These are phyloP conservation scores for Hyphopichia khmerensis DNA, from an alignment of 1,139 yeast species.

Conservation along the genomic window DNA sequence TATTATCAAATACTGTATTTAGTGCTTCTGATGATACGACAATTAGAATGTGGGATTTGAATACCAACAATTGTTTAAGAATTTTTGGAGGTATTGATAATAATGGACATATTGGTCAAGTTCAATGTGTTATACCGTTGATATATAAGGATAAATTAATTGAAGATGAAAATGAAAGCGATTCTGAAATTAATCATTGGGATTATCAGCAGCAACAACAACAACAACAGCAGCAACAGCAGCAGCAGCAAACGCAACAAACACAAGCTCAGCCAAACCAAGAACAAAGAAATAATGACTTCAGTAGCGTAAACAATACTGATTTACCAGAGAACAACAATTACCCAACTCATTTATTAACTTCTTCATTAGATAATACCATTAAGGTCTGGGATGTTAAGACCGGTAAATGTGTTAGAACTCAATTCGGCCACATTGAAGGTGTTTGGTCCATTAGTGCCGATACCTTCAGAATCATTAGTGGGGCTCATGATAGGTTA, in stretches of 20 bases:
- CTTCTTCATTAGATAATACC: slow-evolving; percentile 90
- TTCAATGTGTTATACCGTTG: slow-evolving; percentile 85
- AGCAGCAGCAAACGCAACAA: background rate
- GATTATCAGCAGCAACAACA: background rate
- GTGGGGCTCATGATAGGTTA: slow-evolving; percentile 89
- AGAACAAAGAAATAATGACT: slow-evolving; percentile 6
- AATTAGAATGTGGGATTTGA: slow-evolving; percentile 91
- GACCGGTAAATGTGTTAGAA: slow-evolving; percentile 83
- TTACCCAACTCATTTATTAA: slow-evolving; percentile 76
- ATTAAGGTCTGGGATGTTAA: slow-evolving; percentile 89
- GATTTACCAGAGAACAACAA: slow-evolving; percentile 27
- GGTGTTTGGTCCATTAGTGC: slow-evolving; percentile 98
- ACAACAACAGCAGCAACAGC: slow-evolving; percentile 8
- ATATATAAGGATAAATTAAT: slow-evolving; percentile 55
- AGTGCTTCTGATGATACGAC: slow-evolving; percentile 92
- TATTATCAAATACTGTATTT: slow-evolving; percentile 73
- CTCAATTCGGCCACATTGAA: slow-evolving; percentile 96
- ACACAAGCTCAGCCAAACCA: background rate
- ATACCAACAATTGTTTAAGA: slow-evolving; percentile 72
- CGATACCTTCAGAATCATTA: slow-evolving; percentile 88
- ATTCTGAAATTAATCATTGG: slow-evolving; percentile 15
- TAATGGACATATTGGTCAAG: slow-evolving; percentile 79
- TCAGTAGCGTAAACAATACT: slow-evolving; percentile 20
- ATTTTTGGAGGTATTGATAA: slow-evolving; percentile 75
- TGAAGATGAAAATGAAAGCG: slow-evolving; percentile 37